A percentile compares a stretch with the other conserved stretches of the same genome.
phyloP scores from a whole-genome alignment of 2,329 filamentous ascomycete genomes.

The Fusarium sp. region DNA sequence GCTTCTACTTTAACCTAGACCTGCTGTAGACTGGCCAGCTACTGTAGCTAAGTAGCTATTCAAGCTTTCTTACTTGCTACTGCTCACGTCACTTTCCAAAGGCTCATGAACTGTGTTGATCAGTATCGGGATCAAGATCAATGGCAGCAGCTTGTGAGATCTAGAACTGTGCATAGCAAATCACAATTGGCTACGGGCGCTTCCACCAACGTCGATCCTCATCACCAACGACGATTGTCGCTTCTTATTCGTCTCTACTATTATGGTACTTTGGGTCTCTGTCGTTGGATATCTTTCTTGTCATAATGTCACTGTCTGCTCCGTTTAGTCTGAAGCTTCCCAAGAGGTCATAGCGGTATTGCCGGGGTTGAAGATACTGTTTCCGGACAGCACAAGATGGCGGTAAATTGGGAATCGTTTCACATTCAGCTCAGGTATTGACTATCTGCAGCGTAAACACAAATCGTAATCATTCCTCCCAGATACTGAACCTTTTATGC shows the following conservation, averaged over 20 bases:
- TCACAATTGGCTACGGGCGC: neutral
- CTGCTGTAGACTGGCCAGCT: neutral
- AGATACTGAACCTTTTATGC: neutral
- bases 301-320: neutral
- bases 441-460: neutral
- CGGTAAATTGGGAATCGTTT: neutral
- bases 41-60: neutral
- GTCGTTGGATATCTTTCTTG: neutral
- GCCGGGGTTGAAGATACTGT: neutral
- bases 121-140: neutral
- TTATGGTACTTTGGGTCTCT: no score
- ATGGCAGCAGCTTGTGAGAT: neutral
- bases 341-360: neutral
- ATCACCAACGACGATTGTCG: constrained; percentile 3
- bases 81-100: constrained; percentile 32
- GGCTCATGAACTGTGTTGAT: constrained; percentile 14
- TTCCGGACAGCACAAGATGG: neutral
- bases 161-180: neutral
- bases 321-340: neutral
- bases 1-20: constrained; percentile 1
- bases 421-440: constrained; percentile 1
- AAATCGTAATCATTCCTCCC: neutral
- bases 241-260: constrained; percentile 4
- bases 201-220: constrained; percentile 17
- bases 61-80: constrained; percentile 15